phyloP scores from a whole-genome alignment of 352 stramenopile species.

The Phytophthora idaei region DNA sequence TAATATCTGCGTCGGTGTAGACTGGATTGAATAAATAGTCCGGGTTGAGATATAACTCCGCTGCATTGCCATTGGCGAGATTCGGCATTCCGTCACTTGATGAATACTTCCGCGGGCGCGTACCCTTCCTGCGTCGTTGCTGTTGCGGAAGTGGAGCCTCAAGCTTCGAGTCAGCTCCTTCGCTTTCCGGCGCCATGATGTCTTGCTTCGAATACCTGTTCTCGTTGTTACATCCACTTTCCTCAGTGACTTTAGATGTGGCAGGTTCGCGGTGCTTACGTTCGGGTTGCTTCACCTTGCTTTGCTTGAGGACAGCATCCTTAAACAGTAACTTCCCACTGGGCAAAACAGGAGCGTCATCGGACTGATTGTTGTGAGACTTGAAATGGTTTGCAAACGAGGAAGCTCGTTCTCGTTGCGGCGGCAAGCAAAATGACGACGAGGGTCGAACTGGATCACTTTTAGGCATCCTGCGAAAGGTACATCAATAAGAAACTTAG shows the following conservation, averaged over 20 bases:
- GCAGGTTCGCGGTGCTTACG: slow-evolving; percentile 12
- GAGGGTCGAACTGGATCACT: slow-evolving; percentile 15
- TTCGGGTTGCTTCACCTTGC: slow-evolving; percentile 22
- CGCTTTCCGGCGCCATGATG: not conserved
- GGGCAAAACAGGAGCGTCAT: slow-evolving; percentile 9
- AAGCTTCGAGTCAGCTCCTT: slow-evolving; percentile 1
- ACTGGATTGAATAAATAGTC: slow-evolving; percentile 38
- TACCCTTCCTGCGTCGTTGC: slow-evolving; percentile 23
- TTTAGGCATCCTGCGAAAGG: slow-evolving; percentile 20
- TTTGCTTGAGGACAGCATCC: slow-evolving; percentile 60
- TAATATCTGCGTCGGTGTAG: not conserved
- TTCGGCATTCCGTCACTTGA: slow-evolving; percentile 13
- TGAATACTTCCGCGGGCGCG: slow-evolving; percentile 20
- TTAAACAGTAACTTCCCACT: slow-evolving; percentile 53
- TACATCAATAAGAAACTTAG: slow-evolving; percentile 4
- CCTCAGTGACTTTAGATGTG: slow-evolving; percentile 1
- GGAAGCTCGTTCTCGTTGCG: slow-evolving; percentile 28
- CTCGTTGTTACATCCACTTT: slow-evolving; percentile 18
- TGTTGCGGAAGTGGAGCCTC: slow-evolving; percentile 13
- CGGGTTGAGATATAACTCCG: slow-evolving; percentile 20
- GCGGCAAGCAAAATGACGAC: slow-evolving; percentile 1
- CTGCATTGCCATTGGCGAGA: slow-evolving; percentile 9
- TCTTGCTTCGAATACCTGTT: slow-evolving; percentile 22
- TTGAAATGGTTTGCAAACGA: slow-evolving; percentile 34
- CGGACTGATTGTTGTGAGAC: slow-evolving; percentile 14